These are phyloP conservation scores for Carex scoparia DNA, from an alignment of 176 grass and related monocot genomes.

Conservation along the genomic window DNA sequence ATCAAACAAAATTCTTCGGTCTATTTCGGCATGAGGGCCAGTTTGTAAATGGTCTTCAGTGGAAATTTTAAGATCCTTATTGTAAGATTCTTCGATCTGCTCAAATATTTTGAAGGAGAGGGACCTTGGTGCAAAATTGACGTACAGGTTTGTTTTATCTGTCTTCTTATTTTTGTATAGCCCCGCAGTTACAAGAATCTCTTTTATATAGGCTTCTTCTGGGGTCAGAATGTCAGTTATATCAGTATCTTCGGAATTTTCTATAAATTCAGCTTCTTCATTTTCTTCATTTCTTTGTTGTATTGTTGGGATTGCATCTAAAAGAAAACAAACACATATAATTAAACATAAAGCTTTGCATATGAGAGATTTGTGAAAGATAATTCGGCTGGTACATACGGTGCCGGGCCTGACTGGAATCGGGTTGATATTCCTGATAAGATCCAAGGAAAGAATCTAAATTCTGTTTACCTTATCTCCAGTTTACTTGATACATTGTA, in stretches of 20 bases:
- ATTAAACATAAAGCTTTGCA: neutral
- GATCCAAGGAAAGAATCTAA: neutral
- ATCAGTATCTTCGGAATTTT: constrained; percentile 14
- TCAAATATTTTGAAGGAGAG: constrained; percentile 37
- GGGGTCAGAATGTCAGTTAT: constrained; percentile 26
- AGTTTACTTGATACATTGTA: neutral
- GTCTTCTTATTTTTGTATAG: constrained; percentile 36
- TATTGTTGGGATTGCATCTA: constrained; percentile 28
- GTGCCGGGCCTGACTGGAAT: neutral
- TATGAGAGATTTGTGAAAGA: neutral
- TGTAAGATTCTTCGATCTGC: constrained; percentile 61
- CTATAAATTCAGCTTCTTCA: constrained; percentile 24
- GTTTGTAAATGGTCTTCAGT: constrained; percentile 13
- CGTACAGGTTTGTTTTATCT: constrained; percentile 2
- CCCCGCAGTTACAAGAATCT: constrained; percentile 48
- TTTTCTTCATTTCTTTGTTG: constrained; percentile 16
- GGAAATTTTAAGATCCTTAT: constrained; percentile 3
- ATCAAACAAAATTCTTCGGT: constrained; percentile 60
- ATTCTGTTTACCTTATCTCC: neutral
- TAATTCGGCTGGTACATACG: neutral
- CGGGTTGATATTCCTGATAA: neutral
- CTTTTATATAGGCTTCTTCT: constrained; percentile 41
- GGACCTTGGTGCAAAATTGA: constrained; percentile 22
- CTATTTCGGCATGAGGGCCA: constrained; percentile 1
- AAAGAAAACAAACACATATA: constrained; percentile 26